These are phyloP conservation scores for Aegilops umbellulata DNA, from an alignment of 176 grass and related monocot genomes.

Conservation along the genomic window DNA sequence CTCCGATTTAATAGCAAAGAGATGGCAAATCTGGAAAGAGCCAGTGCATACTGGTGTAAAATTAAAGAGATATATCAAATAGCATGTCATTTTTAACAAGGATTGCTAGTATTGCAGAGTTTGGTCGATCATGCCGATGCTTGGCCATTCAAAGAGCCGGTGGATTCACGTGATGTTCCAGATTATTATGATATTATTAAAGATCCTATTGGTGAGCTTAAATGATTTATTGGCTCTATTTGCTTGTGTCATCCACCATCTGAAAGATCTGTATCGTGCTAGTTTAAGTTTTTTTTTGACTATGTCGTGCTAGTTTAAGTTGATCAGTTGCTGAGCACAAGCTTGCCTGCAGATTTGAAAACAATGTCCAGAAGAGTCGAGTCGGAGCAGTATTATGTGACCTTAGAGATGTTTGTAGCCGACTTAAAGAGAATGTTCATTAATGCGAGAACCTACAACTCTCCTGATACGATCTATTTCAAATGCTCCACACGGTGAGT, in stretches of 20 bases:
- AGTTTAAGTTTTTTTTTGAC: background rate
- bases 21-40: background rate
- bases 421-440: constrained; percentile 88
- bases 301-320: constrained; percentile 10
- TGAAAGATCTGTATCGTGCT: background rate
- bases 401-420: constrained; percentile 97
- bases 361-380: constrained; percentile 91
- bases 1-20: background rate
- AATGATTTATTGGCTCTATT: background rate
- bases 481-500: constrained; percentile 86
- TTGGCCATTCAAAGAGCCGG: constrained; percentile 98
- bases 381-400: constrained; percentile 95
- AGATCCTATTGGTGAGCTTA: constrained; percentile 86
- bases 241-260: background rate
- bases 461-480: constrained; percentile 94
- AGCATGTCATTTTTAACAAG: constrained; percentile 2
- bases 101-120: constrained; percentile 42
- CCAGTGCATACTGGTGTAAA: background rate
- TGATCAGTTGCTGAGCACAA: background rate
- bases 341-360: constrained; percentile 68
- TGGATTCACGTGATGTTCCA: constrained; percentile 91
- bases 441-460: constrained; percentile 95
- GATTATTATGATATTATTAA: constrained; percentile 99
- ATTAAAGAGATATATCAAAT: background rate
- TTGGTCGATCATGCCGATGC: constrained; percentile 96